Evolutionary conservation across 352 stramenopile genomes (phyloP).

Genomic region (Thraustotheca clavata): DNA sequence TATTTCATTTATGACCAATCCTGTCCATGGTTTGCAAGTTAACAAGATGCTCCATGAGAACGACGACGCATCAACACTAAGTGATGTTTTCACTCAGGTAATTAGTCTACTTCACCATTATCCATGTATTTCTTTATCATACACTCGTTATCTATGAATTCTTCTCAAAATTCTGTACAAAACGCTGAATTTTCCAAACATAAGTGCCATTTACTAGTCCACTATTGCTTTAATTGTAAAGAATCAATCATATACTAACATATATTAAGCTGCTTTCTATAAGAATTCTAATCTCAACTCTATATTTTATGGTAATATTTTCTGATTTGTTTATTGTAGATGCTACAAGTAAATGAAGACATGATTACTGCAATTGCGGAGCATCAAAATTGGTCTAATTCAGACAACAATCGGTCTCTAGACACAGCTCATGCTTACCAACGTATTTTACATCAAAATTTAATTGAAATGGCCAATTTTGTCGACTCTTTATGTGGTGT

Average conservation of each 20-base stretch:
- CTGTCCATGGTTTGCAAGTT: no score
- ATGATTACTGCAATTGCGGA: conserved; percentile 49
- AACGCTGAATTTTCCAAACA: no score
- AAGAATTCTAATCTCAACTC: no score
- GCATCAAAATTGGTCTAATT: conserved; percentile 39
- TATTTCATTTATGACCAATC: no score
- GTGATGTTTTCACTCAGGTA: conserved; percentile 61
- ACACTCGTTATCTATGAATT: no score
- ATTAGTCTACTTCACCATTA: neutral
- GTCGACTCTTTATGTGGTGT: conserved; percentile 69
- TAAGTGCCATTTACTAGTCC: no score
- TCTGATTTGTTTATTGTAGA: conserved; percentile 28
- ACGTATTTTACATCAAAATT: conserved; percentile 54
- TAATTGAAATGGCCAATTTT: conserved; percentile 78
- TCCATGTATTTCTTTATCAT: neutral
- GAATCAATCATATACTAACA: neutral
- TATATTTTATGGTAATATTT: neutral
- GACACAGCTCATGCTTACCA: conserved; percentile 55
- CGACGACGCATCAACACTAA: conserved; percentile 42
- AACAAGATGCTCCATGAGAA: conserved; percentile 27
- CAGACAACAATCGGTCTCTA: conserved; percentile 37
- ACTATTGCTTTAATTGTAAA: no score
- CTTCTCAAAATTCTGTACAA: no score
- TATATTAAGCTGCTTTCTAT: no score
- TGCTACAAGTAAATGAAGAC: conserved; percentile 69